Conservation (phyloP, 495 filamentous ascomycete genomes). For the Hypoxylon rickii region DNA sequence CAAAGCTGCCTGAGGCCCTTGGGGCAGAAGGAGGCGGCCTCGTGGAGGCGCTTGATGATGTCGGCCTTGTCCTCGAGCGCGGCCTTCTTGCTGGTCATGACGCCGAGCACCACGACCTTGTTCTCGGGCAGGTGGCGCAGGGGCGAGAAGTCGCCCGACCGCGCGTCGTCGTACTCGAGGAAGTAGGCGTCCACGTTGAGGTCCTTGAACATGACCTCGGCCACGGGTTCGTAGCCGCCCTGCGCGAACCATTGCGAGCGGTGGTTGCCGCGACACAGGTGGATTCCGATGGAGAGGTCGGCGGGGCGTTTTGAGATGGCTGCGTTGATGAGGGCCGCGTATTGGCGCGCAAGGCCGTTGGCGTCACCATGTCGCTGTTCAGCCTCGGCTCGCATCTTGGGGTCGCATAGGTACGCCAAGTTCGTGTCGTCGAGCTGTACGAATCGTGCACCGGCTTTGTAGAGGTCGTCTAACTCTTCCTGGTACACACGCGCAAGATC, state of each 20-base stretch:
- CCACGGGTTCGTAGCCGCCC: slow-evolving; percentile 70
- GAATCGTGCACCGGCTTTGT: slow-evolving; percentile 64
- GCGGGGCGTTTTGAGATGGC: slow-evolving; percentile 58
- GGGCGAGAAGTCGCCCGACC: slow-evolving; percentile 70
- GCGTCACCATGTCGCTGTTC: slow-evolving; percentile 61
- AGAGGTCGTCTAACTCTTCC: slow-evolving; percentile 62
- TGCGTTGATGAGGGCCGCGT: slow-evolving; percentile 66
- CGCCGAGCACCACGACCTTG: slow-evolving; percentile 69
- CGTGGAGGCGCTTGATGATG: slow-evolving; percentile 60
- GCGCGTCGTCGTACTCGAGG: slow-evolving; percentile 70
- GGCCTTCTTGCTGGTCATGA: slow-evolving; percentile 68
- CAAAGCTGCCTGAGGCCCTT: slow-evolving; percentile 63
- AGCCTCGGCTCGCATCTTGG: slow-evolving; percentile 65
- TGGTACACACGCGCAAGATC: slow-evolving; percentile 66
- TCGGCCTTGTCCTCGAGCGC: slow-evolving; percentile 65
- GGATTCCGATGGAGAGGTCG: slow-evolving; percentile 68
- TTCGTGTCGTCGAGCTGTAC: slow-evolving; percentile 71
- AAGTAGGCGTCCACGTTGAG: slow-evolving; percentile 71
- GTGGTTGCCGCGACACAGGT: slow-evolving; percentile 68
- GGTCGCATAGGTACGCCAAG: slow-evolving; percentile 69
- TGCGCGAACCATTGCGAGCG: slow-evolving; percentile 64
- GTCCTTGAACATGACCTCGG: slow-evolving; percentile 65
- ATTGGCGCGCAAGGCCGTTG: slow-evolving; percentile 61
- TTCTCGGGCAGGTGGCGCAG: slow-evolving; percentile 62
- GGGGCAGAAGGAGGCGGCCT: slow-evolving; percentile 64